Evolutionary conservation across 108 stramenopile genomes (phyloP).

Genomic region (Asterionellopsis glacialis): DNA sequence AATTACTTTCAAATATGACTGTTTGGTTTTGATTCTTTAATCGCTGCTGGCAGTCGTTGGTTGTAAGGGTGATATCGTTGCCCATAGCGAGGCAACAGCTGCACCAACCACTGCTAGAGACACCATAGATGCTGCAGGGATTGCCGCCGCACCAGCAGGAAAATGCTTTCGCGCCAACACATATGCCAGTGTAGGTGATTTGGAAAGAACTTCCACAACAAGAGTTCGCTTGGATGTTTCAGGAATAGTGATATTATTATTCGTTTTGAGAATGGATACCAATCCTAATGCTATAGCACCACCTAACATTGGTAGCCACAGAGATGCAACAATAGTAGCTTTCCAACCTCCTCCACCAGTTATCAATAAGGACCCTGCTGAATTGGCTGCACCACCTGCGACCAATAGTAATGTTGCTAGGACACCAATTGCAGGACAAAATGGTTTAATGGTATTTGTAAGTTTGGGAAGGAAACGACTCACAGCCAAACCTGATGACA

Average conservation of each 20-base stretch:
- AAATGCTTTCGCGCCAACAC: slow-evolving; percentile 29
- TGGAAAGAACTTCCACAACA: slow-evolving; percentile 27
- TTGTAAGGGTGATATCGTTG: slow-evolving; percentile 7
- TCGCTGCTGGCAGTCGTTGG: too few species aligned
- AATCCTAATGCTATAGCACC: not conserved
- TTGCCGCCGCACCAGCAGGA: slow-evolving; percentile 8
- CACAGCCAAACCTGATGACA: slow-evolving; percentile 13
- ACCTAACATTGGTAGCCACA: too few species aligned
- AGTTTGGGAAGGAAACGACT: not conserved
- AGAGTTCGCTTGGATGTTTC: slow-evolving; percentile 21
- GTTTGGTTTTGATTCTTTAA: too few species aligned
- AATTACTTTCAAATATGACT: too few species aligned
- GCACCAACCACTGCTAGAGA: slow-evolving; percentile 33
- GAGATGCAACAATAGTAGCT: too few species aligned
- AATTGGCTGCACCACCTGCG: slow-evolving; percentile 29
- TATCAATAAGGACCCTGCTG: slow-evolving; percentile 1
- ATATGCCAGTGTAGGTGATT: slow-evolving; percentile 32
- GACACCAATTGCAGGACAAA: slow-evolving; percentile 22
- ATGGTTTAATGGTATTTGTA: not conserved
- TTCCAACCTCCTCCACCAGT: not conserved
- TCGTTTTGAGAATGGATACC: not conserved
- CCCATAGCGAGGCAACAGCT: slow-evolving; percentile 26
- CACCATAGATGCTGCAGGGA: slow-evolving; percentile 35
- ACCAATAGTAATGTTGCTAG: slow-evolving; percentile 29
- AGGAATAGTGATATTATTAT: not conserved